phyloP scores from a whole-genome alignment of 2,329 filamentous ascomycete genomes.

The Fusarium sp. region DNA sequence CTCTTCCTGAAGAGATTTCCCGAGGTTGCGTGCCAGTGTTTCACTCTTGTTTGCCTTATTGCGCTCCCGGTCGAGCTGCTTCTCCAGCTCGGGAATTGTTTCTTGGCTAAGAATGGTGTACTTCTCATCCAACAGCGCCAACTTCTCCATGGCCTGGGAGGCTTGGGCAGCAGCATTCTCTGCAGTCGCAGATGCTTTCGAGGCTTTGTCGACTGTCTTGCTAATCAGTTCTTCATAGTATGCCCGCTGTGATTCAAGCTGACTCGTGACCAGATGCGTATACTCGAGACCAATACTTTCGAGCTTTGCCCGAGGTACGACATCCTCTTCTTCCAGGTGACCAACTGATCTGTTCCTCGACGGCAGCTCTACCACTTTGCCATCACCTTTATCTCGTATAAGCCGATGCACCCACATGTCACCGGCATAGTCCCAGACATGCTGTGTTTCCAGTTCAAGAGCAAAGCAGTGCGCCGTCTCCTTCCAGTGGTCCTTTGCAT shows the following conservation, averaged over 20 bases:
- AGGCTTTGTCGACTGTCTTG: slow-evolving; percentile 90
- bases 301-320: slow-evolving; percentile 76
- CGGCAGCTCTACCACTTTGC: slow-evolving; percentile 92
- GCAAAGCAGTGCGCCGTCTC: slow-evolving; percentile 90
- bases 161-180: slow-evolving; percentile 69
- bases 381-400: slow-evolving; percentile 92
- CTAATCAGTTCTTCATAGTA: slow-evolving; percentile 96
- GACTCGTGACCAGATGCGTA: slow-evolving; percentile 90
- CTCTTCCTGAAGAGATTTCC: slow-evolving; percentile 85
- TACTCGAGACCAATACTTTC: slow-evolving; percentile 92
- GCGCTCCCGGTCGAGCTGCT: slow-evolving; percentile 76
- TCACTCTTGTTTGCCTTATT: slow-evolving; percentile 78
- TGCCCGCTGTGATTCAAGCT: slow-evolving; percentile 89
- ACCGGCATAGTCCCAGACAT: slow-evolving; percentile 97
- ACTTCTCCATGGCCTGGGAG: slow-evolving; percentile 61
- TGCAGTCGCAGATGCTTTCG: slow-evolving; percentile 75
- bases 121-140: slow-evolving; percentile 63
- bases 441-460: slow-evolving; percentile 91
- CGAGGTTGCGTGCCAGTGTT: slow-evolving; percentile 79
- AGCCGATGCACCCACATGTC: slow-evolving; percentile 97
- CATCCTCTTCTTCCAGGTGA: slow-evolving; percentile 67
- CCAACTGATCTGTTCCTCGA: slow-evolving; percentile 57
- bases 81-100: slow-evolving; percentile 76
- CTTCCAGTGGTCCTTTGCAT: slow-evolving; percentile 94
- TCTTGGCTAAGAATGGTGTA: slow-evolving; percentile 63